phyloP scores from a whole-genome alignment of 148 eudicot genomes.

The Nepenthes gracilis region DNA sequence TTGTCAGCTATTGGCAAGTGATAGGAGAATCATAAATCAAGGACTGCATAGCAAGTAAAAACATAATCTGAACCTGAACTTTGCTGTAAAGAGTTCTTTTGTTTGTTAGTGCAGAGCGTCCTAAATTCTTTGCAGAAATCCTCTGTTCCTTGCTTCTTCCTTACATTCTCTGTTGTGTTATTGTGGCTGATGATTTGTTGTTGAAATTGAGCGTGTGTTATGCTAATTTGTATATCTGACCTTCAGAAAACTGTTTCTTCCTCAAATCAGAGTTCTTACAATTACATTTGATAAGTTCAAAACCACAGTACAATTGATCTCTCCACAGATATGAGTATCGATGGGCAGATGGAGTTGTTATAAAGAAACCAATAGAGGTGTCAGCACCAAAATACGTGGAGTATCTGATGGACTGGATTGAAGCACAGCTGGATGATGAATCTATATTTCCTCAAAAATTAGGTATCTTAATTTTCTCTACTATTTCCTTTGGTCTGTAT shows the following conservation, averaged over 20 bases:
- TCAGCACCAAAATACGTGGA: conserved; percentile 40
- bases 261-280: background rate
- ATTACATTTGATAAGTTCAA: background rate
- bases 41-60: too few relatives aligned
- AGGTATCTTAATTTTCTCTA: conserved; percentile 11
- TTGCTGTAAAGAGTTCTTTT: too few relatives aligned
- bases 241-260: background rate
- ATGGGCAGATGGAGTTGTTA: conserved; percentile 39
- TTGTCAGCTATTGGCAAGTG: too few relatives aligned
- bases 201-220: too few relatives aligned
- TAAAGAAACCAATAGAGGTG: conserved; percentile 37
- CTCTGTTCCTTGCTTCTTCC: too few relatives aligned
- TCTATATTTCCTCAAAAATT: conserved; percentile 29
- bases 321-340: conserved; percentile 27
- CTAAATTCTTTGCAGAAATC: too few relatives aligned
- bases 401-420: conserved; percentile 38
- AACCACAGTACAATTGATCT: background rate
- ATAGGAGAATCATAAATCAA: too few relatives aligned
- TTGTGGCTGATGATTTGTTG: too few relatives aligned
- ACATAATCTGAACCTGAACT: too few relatives aligned
- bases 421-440: conserved; percentile 33
- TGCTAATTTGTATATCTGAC: background rate
- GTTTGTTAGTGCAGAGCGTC: too few relatives aligned
- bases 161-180: too few relatives aligned
- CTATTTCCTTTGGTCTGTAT: background rate